Conservation (phyloP, 2,329 filamentous ascomycete genomes). For the Alternaria brassicae region DNA sequence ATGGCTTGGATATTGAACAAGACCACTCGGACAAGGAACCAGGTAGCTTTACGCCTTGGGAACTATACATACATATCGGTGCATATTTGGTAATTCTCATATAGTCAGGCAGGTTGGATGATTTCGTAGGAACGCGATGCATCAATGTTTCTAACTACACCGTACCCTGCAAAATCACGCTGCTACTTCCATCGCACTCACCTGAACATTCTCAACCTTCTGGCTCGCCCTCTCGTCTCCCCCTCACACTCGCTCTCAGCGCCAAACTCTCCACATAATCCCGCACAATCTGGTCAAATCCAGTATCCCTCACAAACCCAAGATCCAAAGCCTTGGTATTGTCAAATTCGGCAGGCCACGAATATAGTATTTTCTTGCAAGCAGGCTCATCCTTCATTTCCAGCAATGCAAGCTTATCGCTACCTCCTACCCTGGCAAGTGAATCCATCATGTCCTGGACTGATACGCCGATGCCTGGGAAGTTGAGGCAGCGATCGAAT, state of each 20-base stretch:
- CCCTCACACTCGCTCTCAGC: neutral
- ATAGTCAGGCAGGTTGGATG: neutral
- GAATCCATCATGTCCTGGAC: constrained; percentile 63
- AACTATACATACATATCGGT: neutral
- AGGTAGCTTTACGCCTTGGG: neutral
- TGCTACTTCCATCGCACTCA: neutral
- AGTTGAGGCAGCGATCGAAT: constrained; percentile 56
- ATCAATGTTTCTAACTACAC: neutral
- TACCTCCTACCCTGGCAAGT: constrained; percentile 58
- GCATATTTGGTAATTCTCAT: accelerated
- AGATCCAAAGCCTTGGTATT: constrained; percentile 60
- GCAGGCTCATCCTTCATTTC: constrained; percentile 56
- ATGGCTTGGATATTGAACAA: neutral
- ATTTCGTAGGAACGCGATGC: accelerated
- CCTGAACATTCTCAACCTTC: neutral
- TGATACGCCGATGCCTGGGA: constrained; percentile 48
- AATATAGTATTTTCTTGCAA: constrained; percentile 58
- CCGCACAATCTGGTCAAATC: constrained; percentile 51
- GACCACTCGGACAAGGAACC: neutral
- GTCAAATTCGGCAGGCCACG: constrained; percentile 62
- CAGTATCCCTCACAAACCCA: constrained; percentile 55
- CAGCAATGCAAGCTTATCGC: constrained; percentile 57
- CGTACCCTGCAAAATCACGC: neutral
- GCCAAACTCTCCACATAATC: constrained; percentile 39
- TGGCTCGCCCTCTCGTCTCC: neutral